Evolutionary conservation across 306 rosid species (phyloP).

Genomic region (Inga oerstediana): DNA sequence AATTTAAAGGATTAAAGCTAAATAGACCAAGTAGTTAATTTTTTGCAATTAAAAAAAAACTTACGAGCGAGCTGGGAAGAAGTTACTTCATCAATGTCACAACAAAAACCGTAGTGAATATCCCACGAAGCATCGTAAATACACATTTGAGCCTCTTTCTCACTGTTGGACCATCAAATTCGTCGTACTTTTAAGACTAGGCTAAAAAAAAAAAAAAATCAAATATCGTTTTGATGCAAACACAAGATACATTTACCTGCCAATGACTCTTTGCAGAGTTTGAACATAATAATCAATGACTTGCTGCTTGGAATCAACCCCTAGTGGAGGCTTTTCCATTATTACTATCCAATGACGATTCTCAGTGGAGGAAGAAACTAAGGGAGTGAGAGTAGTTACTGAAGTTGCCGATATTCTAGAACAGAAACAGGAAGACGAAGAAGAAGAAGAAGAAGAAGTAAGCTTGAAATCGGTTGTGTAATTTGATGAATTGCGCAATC

Average conservation of each 20-base stretch:
- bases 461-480: constrained; percentile 27
- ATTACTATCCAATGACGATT: constrained; percentile 75
- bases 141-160: constrained; percentile 81
- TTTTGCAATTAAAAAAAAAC: background rate
- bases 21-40: background rate
- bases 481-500: constrained; percentile 32
- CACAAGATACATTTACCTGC: constrained; percentile 51
- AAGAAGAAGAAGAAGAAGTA: constrained; percentile 18
- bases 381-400: constrained; percentile 43
- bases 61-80: constrained; percentile 65
- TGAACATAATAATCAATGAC: constrained; percentile 61
- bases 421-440: constrained; percentile 32
- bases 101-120: constrained; percentile 70
- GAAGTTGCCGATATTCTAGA: constrained; percentile 40
- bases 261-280: constrained; percentile 56
- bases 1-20: background rate
- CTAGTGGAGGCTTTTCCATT: constrained; percentile 64
- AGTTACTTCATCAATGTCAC: constrained; percentile 69
- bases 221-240: background rate
- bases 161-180: constrained; percentile 50
- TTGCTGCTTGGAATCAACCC: constrained; percentile 50
- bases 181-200: constrained; percentile 17
- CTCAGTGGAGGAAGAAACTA: constrained; percentile 42
- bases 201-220: background rate
- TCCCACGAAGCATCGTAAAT: constrained; percentile 78